Percentiles rank a stretch among this genome's conserved stretches.
Conservation (phyloP, 2,329 filamentous ascomycete species). For the Ophiocordyceps camponoti-saundersi region DNA sequence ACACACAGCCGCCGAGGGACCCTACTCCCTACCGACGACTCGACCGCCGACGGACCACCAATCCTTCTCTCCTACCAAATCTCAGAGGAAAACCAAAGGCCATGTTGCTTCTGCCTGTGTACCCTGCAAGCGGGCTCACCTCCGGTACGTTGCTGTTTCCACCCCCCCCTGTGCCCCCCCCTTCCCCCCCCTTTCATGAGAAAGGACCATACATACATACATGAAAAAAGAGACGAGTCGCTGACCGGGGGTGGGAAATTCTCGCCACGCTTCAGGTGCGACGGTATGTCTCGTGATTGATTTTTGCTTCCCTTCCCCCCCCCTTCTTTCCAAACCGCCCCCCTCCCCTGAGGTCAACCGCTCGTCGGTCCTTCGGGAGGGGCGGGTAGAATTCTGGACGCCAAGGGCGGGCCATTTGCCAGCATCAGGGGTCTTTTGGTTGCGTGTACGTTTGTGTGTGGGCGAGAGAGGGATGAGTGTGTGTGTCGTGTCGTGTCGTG, state of each 20-base stretch:
- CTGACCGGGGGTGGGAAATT: not conserved
- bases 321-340: no score
- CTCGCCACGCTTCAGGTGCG: conserved; percentile 43
- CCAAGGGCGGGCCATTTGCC: not conserved
- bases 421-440: not conserved
- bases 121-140: conserved; percentile 71
- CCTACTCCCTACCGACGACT: conserved; percentile 8
- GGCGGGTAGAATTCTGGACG: no score
- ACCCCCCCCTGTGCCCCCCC: not conserved
- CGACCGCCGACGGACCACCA: conserved; percentile 25
- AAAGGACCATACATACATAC: no score
- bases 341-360: not conserved
- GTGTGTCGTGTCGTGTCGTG: not conserved
- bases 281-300: conserved; percentile 34
- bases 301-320: not conserved
- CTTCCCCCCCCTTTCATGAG: no score
- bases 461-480: no score
- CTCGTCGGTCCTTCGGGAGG: no score
- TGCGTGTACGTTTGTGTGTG: no score
- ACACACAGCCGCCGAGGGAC: conserved; percentile 1
- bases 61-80: conserved; percentile 37
- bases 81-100: conserved; percentile 54
- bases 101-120: conserved; percentile 76
- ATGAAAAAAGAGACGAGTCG: not conserved
- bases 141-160: conserved; percentile 32